Base-by-base conservation (phyloP, 1,284 basidiomycete genomes). In the Austroboletus niveus region DNA sequence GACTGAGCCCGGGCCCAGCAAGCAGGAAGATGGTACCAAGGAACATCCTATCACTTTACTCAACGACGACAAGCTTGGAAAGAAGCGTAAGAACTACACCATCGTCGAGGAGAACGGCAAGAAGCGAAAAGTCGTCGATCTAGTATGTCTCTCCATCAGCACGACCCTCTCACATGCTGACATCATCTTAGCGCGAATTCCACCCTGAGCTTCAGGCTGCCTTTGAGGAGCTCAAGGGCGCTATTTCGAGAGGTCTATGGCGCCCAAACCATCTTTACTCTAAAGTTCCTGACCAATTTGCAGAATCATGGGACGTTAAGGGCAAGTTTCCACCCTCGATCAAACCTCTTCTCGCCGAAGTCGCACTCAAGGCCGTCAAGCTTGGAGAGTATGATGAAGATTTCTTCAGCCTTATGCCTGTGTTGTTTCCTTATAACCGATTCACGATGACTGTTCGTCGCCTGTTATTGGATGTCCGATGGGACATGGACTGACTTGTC, bases 371-470 rank as follows among this genome's bases (percentile, higher is more conserved):
- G 47, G 95, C 95, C 0, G 84, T 96, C 60, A 76, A 82, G 48
- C 77, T 92, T 35, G 89, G 85, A 68, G 89, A 95, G 67, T 96
- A 94, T 71, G 87, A 93, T 61, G 92, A 95, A 20, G 85, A 91
- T 64, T 96, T 95, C 67, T 96, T 96, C 74, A 87, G 85, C 62
- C 75, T 88, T 36, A 88, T 97, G 83, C 92, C 94, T 0, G 77
- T 75, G 30, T 72, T 96, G 41, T 95, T 97, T 64, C 93, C 93
- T 0, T 96, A 96, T 68, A 97, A 97, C 71, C 87, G 89, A 60
- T 96, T 91, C 69, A 92, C 89, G 0, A 91, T 91, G 88, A 86
- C 75, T 46, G 87, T 87, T 49, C 45, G 82, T 71, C 17, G 52
- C 39, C 15, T 12, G 4, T 39, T 38, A 5, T 49, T 34, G 5